These are phyloP conservation scores for Gossypium mustelinum DNA, from an alignment of 345 rosid genomes.

Conservation along the genomic window DNA sequence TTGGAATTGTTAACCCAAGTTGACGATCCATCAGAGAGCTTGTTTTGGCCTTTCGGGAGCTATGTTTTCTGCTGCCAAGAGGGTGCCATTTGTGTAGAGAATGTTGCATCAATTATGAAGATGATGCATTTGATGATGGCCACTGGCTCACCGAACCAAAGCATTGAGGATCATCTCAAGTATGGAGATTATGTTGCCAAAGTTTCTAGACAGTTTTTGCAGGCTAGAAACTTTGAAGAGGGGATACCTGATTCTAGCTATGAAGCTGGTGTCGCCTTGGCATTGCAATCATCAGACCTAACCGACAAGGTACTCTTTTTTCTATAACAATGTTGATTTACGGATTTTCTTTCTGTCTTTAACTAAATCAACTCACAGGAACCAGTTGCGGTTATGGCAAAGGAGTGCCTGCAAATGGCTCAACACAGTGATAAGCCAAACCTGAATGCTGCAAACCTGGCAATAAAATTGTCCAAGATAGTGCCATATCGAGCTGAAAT, in stretches of 20 bases:
- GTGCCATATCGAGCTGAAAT: conserved; percentile 48
- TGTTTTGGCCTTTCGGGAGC: conserved; percentile 70
- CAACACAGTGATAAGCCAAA: conserved; percentile 44
- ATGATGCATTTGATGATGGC: conserved; percentile 51
- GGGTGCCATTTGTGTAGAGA: conserved; percentile 79
- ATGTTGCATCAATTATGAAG: conserved; percentile 40
- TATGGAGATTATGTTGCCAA: conserved; percentile 46
- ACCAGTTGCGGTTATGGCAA: conserved; percentile 22
- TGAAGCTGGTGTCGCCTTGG: conserved; percentile 56
- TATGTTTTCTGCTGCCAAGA: conserved; percentile 59
- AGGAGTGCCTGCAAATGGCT: conserved; percentile 44
- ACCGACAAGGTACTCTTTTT: neutral
- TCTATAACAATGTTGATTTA: neutral
- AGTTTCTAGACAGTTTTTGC: conserved; percentile 37
- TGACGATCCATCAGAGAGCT: conserved; percentile 6
- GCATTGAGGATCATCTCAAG: conserved; percentile 55
- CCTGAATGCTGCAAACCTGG: conserved; percentile 43
- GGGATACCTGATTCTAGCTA: conserved; percentile 51
- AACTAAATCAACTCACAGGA: neutral
- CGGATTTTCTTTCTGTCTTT: neutral
- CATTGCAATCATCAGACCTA: conserved; percentile 61
- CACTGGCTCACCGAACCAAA: conserved; percentile 24
- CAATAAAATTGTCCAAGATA: conserved; percentile 41
- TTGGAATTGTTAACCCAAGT: conserved; percentile 6
- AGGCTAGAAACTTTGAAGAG: conserved; percentile 34